These are phyloP conservation scores for Lecanicillium sp. DNA, from an alignment of 2,329 filamentous ascomycete genomes.

Conservation along the genomic window DNA sequence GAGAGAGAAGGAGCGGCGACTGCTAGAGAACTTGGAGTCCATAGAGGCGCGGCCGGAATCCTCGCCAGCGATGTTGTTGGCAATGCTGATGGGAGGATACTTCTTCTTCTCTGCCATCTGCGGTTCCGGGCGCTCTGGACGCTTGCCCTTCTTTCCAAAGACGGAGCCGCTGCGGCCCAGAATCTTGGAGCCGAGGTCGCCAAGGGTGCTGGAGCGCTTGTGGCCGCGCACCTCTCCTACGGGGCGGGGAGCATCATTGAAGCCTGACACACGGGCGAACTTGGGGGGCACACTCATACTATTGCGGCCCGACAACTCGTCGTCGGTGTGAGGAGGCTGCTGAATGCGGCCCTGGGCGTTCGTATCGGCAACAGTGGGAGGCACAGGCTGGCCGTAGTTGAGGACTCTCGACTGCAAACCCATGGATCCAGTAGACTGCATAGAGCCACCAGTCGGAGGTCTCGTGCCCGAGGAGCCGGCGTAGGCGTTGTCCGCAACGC, in stretches of 20 bases:
- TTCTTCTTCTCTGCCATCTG: constrained; percentile 61
- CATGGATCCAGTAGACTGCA: constrained; percentile 63
- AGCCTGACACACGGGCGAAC: constrained; percentile 52
- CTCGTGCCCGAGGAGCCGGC: constrained; percentile 47
- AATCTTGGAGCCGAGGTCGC: constrained; percentile 74
- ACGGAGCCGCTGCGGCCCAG: constrained; percentile 79
- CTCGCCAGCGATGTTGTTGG: constrained; percentile 58
- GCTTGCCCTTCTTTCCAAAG: constrained; percentile 59
- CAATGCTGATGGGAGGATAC: constrained; percentile 91
- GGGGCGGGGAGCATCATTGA: constrained; percentile 46
- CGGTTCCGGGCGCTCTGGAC: constrained; percentile 39
- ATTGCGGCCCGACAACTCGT: constrained; percentile 57
- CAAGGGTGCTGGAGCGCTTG: constrained; percentile 69
- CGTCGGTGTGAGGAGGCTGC: constrained; percentile 57
- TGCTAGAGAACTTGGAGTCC: constrained; percentile 54
- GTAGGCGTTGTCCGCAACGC: constrained; percentile 35
- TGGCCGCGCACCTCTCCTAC: constrained; percentile 47
- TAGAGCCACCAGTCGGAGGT: constrained; percentile 76
- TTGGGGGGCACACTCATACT: constrained; percentile 55
- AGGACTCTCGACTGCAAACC: constrained; percentile 54
- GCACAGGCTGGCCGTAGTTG: constrained; percentile 76
- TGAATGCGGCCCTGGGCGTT: constrained; percentile 87
- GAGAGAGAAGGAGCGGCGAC: constrained; percentile 62
- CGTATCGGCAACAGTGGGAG: constrained; percentile 79
- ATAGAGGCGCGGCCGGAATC: constrained; percentile 55